Base-by-base conservation (phyloP, 805 yeast genomes). In the Debaryomyces maramus region DNA sequence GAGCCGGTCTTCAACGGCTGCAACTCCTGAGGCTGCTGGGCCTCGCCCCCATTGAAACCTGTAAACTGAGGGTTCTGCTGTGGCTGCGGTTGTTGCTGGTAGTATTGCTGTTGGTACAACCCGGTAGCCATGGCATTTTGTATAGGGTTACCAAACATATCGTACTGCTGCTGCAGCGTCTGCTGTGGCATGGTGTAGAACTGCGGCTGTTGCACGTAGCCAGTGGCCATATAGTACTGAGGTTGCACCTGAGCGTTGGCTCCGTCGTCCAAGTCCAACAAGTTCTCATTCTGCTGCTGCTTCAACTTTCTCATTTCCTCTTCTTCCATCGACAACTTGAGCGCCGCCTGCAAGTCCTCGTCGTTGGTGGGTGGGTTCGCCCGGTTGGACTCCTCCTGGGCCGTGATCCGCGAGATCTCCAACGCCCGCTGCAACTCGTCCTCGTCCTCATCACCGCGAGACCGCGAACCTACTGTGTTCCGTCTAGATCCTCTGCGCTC, bases 361-460 rank as follows among this genome's bases (percentile, higher is more conserved):
- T 81, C 85, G 28, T 70, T 75, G 32, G 68, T 75, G 14, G 47
- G 45, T 22, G 59, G 65, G 34, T 60, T 59, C 51, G 81, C 70
- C 46, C 83, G 72, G 38, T 71, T 72, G 46, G 80, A 85, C 50
- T 89, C 97, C 46, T 86, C 90, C 48, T 85, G 89, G 1, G 95
- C 97, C 1, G 96, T 87, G 51, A 73, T 60, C 54, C 79, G 77
- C 38, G 95, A 84, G 55, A 83, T 84, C 51, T 85, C 96, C 38
- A 91, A 67, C 0, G 96, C 97, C 34, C 74, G 73, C 60, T 80
- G 83, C 49, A 91, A 66, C 39, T 88, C 97, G 14, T 80, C 84
- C 52, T 88, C 96, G 44, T 77, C 74, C 16, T 77, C 81, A 30
- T 60, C 67, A 26, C 46, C 46, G 30, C 41, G 39, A 19, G 45